A percentile compares a stretch with the other conserved stretches of the same genome.
Evolutionary conservation across 768 basidiomycete species (phyloP).

Genomic region (Butyriboletus loyo): DNA sequence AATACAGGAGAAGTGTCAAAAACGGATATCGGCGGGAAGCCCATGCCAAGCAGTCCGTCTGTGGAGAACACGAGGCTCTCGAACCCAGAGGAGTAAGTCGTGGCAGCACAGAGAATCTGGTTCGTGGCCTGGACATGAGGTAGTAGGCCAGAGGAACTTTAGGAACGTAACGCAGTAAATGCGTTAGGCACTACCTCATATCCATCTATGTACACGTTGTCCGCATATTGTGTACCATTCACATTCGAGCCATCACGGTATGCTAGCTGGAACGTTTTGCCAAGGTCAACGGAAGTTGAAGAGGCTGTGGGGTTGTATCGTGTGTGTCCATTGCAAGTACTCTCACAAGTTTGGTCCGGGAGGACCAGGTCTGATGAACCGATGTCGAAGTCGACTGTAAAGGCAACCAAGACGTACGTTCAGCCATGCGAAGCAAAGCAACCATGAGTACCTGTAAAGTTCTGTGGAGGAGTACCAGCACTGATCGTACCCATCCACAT

Average conservation of each 20-base stretch:
- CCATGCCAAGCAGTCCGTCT: constrained; percentile 46
- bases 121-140: constrained; percentile 27
- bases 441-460: constrained; percentile 37
- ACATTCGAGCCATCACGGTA: constrained; percentile 41
- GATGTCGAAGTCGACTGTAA: constrained; percentile 51
- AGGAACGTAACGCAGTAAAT: constrained; percentile 7
- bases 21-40: constrained; percentile 37
- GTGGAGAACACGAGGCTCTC: constrained; percentile 23
- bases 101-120: constrained; percentile 46
- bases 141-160: neutral
- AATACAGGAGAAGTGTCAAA: constrained; percentile 39
- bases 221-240: constrained; percentile 39
- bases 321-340: constrained; percentile 32
- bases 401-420: neutral
- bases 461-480: constrained; percentile 46
- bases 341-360: constrained; percentile 28
- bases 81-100: constrained; percentile 35
- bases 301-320: constrained; percentile 30
- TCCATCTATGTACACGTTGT: constrained; percentile 42
- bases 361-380: constrained; percentile 51
- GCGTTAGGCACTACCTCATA: constrained; percentile 26
- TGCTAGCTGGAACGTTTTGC: constrained; percentile 27
- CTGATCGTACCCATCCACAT: constrained; percentile 47
- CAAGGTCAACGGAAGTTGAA: constrained; percentile 30
- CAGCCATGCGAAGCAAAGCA: neutral